phyloP scores from a whole-genome alignment of 257 asterid species.

The Jacaranda mimosifolia region DNA sequence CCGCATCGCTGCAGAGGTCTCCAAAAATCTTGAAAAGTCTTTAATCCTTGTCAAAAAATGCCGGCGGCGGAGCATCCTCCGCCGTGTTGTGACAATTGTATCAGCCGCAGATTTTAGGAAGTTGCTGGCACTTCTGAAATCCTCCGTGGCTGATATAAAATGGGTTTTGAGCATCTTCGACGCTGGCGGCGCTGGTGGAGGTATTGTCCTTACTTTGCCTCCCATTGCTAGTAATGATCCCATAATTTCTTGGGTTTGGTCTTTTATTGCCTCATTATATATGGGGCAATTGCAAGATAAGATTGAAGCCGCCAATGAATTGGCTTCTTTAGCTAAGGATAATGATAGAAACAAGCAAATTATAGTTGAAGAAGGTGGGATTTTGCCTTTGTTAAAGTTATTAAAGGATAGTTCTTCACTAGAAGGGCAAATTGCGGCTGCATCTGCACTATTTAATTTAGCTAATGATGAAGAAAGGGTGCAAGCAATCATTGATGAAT shows the following conservation, averaged over 20 bases:
- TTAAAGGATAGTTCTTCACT: conserved; percentile 65
- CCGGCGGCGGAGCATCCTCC: conserved; percentile 64
- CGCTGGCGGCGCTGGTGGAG: conserved; percentile 66
- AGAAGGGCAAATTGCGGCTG: conserved; percentile 78
- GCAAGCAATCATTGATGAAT: conserved; percentile 51
- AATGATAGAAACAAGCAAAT: conserved; percentile 86
- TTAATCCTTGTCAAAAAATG: conserved; percentile 68
- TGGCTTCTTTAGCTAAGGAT: conserved; percentile 76
- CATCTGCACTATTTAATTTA: conserved; percentile 54
- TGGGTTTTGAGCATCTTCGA: conserved; percentile 75
- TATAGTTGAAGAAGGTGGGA: conserved; percentile 83
- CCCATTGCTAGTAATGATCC: conserved; percentile 93
- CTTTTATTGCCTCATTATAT: conserved; percentile 69
- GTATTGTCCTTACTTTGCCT: conserved; percentile 73
- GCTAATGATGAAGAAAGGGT: conserved; percentile 73
- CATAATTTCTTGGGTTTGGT: conserved; percentile 86
- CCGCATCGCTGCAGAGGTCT: conserved; percentile 63
- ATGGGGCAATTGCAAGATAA: conserved; percentile 67
- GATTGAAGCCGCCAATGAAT: conserved; percentile 74
- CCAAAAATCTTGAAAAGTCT: conserved; percentile 61
- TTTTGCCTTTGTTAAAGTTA: conserved; percentile 68
- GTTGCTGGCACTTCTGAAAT: conserved; percentile 57
- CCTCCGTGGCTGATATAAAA: conserved; percentile 73
- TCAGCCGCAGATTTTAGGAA: conserved; percentile 80
- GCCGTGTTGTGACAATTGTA: conserved; percentile 69